Conservation (phyloP, 441 rosid species). For the Eutrema salsugineum region DNA sequence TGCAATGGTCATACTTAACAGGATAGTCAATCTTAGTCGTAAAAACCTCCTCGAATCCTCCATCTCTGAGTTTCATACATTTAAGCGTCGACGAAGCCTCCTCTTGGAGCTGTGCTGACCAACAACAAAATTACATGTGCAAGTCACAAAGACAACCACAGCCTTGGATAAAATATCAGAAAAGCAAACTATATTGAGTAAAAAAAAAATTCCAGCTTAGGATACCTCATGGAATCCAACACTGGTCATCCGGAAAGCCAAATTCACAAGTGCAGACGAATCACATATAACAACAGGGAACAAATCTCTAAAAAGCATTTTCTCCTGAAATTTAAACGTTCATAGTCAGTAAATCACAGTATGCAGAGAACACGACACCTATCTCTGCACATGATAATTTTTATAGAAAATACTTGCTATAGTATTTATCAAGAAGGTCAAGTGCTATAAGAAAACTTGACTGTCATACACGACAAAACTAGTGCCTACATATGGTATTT, state of each 20-base stretch:
- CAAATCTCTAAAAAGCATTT: conserved; percentile 40
- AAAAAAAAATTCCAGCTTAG: conserved; percentile 1
- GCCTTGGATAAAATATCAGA: neutral
- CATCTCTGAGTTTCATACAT: conserved; percentile 70
- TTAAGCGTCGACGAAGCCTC: conserved; percentile 71
- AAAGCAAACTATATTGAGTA: neutral
- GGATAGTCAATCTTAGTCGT: conserved; percentile 76
- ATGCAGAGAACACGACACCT: neutral
- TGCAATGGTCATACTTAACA: conserved; percentile 71
- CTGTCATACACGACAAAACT: neutral
- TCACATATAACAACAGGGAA: conserved; percentile 74
- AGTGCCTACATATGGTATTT: neutral
- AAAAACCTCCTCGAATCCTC: conserved; percentile 77
- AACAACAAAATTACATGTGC: conserved; percentile 7
- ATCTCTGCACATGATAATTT: neutral
- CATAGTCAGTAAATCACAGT: conserved; percentile 20
- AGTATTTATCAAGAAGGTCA: neutral
- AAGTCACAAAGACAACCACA: neutral
- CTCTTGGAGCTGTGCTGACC: conserved; percentile 59
- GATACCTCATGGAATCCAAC: conserved; percentile 71
- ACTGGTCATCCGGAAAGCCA: conserved; percentile 67
- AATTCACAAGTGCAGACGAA: conserved; percentile 48
- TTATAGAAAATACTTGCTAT: neutral
- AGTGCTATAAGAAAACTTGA: neutral
- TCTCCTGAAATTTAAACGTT: conserved; percentile 49